Percentiles rank a stretch among this genome's conserved stretches.
Evolutionary conservation across 2,329 filamentous ascomycete genomes (phyloP).

Genomic region (Sporothrix globosa): DNA sequence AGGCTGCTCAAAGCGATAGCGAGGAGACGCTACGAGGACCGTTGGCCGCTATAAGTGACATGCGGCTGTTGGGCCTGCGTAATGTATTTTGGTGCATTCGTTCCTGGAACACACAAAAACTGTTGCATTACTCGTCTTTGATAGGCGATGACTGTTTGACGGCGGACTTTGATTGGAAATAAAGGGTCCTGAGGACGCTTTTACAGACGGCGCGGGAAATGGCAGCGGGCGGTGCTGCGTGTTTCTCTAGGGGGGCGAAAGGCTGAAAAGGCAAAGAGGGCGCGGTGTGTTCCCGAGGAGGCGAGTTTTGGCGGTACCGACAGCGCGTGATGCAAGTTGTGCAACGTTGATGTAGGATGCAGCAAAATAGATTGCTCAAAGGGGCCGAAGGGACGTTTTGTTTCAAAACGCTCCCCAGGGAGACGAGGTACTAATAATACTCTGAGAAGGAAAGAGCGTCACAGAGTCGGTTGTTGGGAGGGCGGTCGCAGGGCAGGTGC

Average conservation of each 20-base stretch:
- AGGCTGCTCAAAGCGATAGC: not conserved
- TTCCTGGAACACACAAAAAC: not conserved
- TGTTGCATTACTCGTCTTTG: not conserved
- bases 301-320: constrained; percentile 10
- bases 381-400: not conserved
- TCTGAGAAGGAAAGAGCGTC: constrained; percentile 16
- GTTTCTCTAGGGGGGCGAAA: not conserved
- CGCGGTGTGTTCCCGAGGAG: constrained; percentile 4
- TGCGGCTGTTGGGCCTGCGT: constrained; percentile 10
- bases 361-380: constrained; percentile 18
- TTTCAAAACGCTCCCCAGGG: not conserved
- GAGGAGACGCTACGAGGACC: not conserved
- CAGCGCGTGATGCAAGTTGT: not conserved
- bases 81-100: constrained; percentile 27
- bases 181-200: not conserved
- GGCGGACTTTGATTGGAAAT: not conserved
- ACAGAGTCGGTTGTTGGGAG: not conserved
- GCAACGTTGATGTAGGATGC: not conserved
- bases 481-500: constrained; percentile 15
- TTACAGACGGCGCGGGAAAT: not conserved
- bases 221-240: not conserved
- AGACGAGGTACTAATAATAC: constrained; percentile 23
- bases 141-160: not conserved
- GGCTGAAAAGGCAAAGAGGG: constrained; percentile 3
- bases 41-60: constrained; percentile 12